Evolutionary conservation across 2,329 filamentous ascomycete species (phyloP).

Genomic region (Hawksworthiomyces lignivorus): DNA sequence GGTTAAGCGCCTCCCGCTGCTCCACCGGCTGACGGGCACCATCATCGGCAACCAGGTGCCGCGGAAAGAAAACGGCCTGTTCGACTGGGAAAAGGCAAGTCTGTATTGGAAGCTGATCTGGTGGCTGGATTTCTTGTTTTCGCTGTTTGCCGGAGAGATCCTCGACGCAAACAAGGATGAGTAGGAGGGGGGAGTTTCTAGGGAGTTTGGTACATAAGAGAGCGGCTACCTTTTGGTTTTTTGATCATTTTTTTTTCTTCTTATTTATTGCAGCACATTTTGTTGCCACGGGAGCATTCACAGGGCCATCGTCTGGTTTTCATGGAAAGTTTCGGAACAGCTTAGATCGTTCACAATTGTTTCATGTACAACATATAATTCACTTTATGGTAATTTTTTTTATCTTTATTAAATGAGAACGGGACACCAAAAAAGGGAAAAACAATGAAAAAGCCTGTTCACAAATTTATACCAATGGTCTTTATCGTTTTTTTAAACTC

Average conservation of each 20-base stretch:
- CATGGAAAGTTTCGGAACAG: too few species aligned
- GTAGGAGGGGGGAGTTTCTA: not conserved
- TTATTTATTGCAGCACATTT: too few species aligned
- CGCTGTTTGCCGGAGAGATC: constrained; percentile 52
- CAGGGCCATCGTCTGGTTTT: too few species aligned
- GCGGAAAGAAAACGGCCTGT: constrained; percentile 62
- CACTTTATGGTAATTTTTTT: not conserved
- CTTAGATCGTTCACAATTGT: too few species aligned
- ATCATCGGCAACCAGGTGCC: constrained; percentile 73
- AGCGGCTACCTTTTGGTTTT: not conserved
- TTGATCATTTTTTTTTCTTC: not conserved
- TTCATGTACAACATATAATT: not conserved
- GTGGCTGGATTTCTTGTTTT: constrained; percentile 52
- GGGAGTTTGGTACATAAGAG: not conserved
- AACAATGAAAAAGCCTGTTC: not conserved
- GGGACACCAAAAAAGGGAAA: not conserved
- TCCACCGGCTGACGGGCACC: constrained; percentile 63
- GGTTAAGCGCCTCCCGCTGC: constrained; percentile 57
- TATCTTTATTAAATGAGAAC: not conserved
- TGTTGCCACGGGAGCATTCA: too few species aligned
- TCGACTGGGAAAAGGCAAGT: constrained; percentile 65
- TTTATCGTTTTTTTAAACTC: not conserved
- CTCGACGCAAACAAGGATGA: constrained; percentile 52
- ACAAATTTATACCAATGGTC: not conserved
- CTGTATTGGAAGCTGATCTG: constrained; percentile 62